Evolutionary conservation across 2,329 filamentous ascomycete species (phyloP).

Genomic region (Leptographium wingfieldii): DNA sequence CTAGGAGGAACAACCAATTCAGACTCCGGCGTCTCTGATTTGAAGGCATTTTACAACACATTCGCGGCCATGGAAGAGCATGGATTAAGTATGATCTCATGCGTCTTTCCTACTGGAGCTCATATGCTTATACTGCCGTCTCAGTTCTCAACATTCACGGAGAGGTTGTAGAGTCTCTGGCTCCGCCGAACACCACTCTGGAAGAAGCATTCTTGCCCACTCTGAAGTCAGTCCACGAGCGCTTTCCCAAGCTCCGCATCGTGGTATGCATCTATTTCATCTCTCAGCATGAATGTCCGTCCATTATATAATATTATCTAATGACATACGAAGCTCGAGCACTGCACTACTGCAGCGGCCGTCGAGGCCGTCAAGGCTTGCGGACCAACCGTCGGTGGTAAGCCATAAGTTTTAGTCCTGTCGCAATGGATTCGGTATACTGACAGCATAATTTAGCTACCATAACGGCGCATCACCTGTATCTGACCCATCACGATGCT

Average conservation of each 20-base stretch:
- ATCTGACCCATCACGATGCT: constrained; percentile 30
- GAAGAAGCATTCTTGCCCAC: constrained; percentile 73
- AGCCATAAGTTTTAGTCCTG: background rate
- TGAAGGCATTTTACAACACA: constrained; percentile 61
- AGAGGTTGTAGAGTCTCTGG: constrained; percentile 40
- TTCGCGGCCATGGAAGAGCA: constrained; percentile 84
- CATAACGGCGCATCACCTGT: constrained; percentile 80
- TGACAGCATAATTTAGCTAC: constrained; percentile 35
- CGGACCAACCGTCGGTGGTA: constrained; percentile 57
- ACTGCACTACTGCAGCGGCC: constrained; percentile 77
- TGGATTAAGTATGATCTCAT: constrained; percentile 34
- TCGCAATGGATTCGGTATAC: background rate
- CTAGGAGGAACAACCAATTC: constrained; percentile 53
- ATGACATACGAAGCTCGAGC: constrained; percentile 31
- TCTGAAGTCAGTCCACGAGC: constrained; percentile 56
- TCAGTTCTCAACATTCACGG: constrained; percentile 65
- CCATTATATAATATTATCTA: background rate
- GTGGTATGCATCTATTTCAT: constrained; percentile 22
- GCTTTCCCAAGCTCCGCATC: constrained; percentile 61
- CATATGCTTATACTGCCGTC: background rate
- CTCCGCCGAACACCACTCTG: constrained; percentile 25
- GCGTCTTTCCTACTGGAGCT: background rate
- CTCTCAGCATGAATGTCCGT: background rate
- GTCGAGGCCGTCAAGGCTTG: constrained; percentile 66
- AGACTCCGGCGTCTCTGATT: constrained; percentile 54